A percentile compares a stretch with the other conserved stretches of the same genome.
phyloP scores from a whole-genome alignment of 2,329 filamentous ascomycete genomes.

The Colletotrichum lentis region DNA sequence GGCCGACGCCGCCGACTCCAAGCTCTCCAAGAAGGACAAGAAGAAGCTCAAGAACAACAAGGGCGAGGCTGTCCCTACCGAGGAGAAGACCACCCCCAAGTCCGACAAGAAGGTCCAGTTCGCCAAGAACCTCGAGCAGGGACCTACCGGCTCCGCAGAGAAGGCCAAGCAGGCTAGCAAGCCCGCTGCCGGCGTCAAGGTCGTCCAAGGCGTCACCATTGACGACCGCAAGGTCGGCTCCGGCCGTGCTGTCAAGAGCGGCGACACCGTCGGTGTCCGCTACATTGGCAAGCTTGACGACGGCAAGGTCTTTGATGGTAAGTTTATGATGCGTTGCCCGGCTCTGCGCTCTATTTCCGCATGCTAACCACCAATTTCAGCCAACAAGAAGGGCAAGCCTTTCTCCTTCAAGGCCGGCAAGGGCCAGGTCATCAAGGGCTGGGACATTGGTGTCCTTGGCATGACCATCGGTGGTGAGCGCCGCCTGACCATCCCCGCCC shows the following conservation, averaged over 20 bases:
- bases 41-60: slow-evolving; percentile 99
- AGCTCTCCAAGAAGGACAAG: slow-evolving; percentile 93
- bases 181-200: slow-evolving; percentile 71
- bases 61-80: slow-evolving; percentile 77
- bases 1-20: slow-evolving; percentile 70
- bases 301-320: slow-evolving; percentile 94
- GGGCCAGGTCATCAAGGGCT: slow-evolving; percentile 98
- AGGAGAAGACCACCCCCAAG: slow-evolving; percentile 66
- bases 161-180: slow-evolving; percentile 50
- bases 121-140: slow-evolving; percentile 98
- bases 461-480: slow-evolving; percentile 95
- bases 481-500: slow-evolving; percentile 85
- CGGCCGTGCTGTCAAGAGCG: slow-evolving; percentile 86
- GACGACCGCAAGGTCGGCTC: slow-evolving; percentile 94
- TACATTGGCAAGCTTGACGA: slow-evolving; percentile 98
- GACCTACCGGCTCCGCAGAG: slow-evolving; percentile 77
- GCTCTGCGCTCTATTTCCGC: neutral
- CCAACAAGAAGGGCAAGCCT: slow-evolving; percentile 98
- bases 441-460: slow-evolving; percentile 93
- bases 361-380: slow-evolving; percentile 53
- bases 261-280: slow-evolving; percentile 89
- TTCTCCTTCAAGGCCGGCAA: slow-evolving; percentile 95
- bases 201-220: slow-evolving; percentile 86
- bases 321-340: slow-evolving; percentile 60
- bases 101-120: slow-evolving; percentile 97